phyloP scores from a whole-genome alignment of 1,284 basidiomycete species.

The Wallemia ichthyophaga region DNA sequence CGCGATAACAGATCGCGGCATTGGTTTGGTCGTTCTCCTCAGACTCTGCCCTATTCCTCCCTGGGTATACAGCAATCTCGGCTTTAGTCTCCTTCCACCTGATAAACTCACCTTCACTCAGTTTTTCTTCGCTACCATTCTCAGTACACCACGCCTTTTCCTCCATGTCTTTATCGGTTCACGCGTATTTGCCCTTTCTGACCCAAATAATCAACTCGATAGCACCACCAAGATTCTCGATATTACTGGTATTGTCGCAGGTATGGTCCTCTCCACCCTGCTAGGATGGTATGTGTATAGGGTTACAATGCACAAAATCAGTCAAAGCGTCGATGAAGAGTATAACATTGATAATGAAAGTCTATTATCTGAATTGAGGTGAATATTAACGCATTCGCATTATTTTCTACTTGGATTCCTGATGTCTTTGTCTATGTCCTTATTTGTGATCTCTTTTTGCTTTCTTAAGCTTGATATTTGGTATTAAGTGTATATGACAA shows the following conservation, averaged over 20 bases:
- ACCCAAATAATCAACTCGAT: slow-evolving; percentile 48
- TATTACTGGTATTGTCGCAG: slow-evolving; percentile 25
- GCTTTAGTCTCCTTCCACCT: slow-evolving; percentile 24
- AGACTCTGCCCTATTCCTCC: slow-evolving; percentile 43
- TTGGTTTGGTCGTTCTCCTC: slow-evolving; percentile 45
- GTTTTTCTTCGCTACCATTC: slow-evolving; percentile 10
- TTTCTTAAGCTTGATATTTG: too few species aligned
- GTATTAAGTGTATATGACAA: too few species aligned
- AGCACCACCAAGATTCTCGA: slow-evolving; percentile 35
- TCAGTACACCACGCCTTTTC: slow-evolving; percentile 35
- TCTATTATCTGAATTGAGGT: neutral
- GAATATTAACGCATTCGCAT: neutral
- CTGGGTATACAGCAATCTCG: slow-evolving; percentile 44
- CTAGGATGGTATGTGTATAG: slow-evolving; percentile 29
- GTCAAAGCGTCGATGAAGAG: neutral
- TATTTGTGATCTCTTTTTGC: too few species aligned
- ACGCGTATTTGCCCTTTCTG: slow-evolving; percentile 36
- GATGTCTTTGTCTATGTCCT: too few species aligned
- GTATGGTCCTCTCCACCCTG: slow-evolving; percentile 25
- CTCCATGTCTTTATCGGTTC: slow-evolving; percentile 48
- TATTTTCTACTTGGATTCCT: too few species aligned
- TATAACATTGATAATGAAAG: neutral
- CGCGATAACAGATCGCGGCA: slow-evolving; percentile 15
- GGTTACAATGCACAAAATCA: slow-evolving; percentile 2
- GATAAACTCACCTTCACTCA: neutral